Percentiles rank a stretch among this genome's conserved stretches.
Evolutionary conservation across 116 monocot genomes (phyloP).

Genomic region (Cymodocea nodosa): DNA sequence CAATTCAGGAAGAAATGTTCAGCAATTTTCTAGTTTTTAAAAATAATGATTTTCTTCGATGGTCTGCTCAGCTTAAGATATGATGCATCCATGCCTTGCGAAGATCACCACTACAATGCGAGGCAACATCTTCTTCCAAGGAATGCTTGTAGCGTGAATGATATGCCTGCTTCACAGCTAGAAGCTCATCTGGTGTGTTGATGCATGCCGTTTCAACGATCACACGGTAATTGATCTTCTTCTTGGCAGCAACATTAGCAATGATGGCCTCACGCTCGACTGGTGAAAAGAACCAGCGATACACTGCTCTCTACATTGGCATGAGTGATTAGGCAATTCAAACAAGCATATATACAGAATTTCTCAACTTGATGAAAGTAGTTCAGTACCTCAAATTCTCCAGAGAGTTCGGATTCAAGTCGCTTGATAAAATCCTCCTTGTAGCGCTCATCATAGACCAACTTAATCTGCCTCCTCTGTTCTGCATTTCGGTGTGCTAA

Average conservation of each 20-base stretch:
- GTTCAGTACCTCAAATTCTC: conserved; percentile 48
- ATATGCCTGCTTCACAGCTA: conserved; percentile 60
- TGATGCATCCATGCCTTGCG: conserved; percentile 25
- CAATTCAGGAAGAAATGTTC: background rate
- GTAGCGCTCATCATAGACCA: conserved; percentile 52
- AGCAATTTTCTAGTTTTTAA: background rate
- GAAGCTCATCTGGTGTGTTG: conserved; percentile 43
- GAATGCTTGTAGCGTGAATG: conserved; percentile 60
- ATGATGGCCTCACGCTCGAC: conserved; percentile 56
- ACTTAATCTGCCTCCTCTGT: conserved; percentile 44
- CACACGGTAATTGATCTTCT: conserved; percentile 35
- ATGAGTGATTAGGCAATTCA: background rate
- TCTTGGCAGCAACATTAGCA: conserved; percentile 32
- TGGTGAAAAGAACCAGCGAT: conserved; percentile 66
- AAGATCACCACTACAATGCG: conserved; percentile 35
- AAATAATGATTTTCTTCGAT: background rate
- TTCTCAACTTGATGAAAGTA: background rate
- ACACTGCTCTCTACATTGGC: conserved; percentile 51
- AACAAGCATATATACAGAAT: background rate
- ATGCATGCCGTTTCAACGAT: conserved; percentile 65
- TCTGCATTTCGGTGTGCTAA: conserved; percentile 59
- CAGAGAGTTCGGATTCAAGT: conserved; percentile 70
- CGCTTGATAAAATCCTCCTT: conserved; percentile 63
- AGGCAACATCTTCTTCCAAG: conserved; percentile 71
- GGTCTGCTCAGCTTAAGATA: background rate